phyloP scores from a whole-genome alignment of 1,139 yeast genomes.

The Geotrichum histeridarum region DNA sequence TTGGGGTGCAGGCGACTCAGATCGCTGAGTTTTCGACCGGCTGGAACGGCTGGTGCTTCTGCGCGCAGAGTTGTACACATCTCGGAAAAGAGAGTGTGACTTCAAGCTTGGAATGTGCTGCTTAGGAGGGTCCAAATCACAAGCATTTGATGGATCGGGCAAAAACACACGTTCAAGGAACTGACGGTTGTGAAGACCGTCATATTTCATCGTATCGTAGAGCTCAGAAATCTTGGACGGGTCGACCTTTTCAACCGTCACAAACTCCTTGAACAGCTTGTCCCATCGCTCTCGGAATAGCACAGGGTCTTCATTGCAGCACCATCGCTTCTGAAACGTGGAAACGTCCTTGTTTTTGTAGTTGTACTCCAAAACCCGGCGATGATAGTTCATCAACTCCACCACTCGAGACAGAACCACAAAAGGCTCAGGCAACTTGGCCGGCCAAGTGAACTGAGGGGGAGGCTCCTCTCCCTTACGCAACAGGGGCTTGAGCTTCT shows the following conservation, averaged over 20 bases:
- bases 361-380: slow-evolving; percentile 76
- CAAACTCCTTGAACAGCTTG: slow-evolving; percentile 86
- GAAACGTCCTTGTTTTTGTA: slow-evolving; percentile 63
- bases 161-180: slow-evolving; percentile 79
- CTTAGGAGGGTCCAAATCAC: slow-evolving; percentile 32
- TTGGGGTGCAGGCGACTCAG: too few relatives aligned
- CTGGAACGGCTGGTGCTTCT: not conserved
- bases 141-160: slow-evolving; percentile 48
- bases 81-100: not conserved
- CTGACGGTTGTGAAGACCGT: slow-evolving; percentile 90
- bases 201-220: slow-evolving; percentile 97
- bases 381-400: slow-evolving; percentile 90
- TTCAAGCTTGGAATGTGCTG: slow-evolving; percentile 41
- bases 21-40: too few relatives aligned
- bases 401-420: slow-evolving; percentile 89
- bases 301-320: slow-evolving; percentile 92
- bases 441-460: slow-evolving; percentile 99
- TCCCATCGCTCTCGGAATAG: slow-evolving; percentile 96
- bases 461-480: slow-evolving; percentile 98
- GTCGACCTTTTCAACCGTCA: slow-evolving; percentile 90
- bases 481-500: slow-evolving; percentile 86
- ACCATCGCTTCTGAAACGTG: slow-evolving; percentile 77
- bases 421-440: slow-evolving; percentile 96
- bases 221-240: slow-evolving; percentile 95
- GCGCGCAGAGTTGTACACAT: not conserved